Evolutionary conservation across 768 basidiomycete genomes (phyloP), one percentile per base, ranked within the genome.

Genomic region (Serpula lacrymans): DNA sequence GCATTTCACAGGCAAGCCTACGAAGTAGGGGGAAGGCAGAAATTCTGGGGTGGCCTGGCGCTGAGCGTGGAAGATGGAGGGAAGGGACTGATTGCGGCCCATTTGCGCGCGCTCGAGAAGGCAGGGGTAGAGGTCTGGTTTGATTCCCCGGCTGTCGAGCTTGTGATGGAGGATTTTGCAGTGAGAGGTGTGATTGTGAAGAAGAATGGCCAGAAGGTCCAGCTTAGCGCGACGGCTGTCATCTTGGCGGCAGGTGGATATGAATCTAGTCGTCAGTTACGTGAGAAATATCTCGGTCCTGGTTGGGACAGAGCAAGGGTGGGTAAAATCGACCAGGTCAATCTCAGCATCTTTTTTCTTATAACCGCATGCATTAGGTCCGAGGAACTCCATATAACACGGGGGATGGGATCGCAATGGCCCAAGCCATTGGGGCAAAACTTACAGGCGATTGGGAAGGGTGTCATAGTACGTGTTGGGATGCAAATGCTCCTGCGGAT

Each of bases 381-480:
- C 74, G 82, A 43, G 81, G 83, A 13, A 85, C 84, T 2, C 82
- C 83, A 5, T 81, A 79, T 54, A 84, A 85, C 46, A 72, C 68
- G n/a, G 81, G 83, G 13, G 84, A 85, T 48, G 78, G 80, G 1
- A 71, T 85, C 43, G 47, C 57, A 27, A 64, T 84, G 45, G 82
- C 80, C 2, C 50, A 61, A 18, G 56, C 60, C 6, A 42, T 76
- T 22, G 77, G 80, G 5, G 81, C 78, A 13, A 68, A 69, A 37
- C 62, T 78, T n/a, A 59, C 63, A 1, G 82, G 82, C n/a, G 80
- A 84, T 60, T 85, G 79, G 75, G 54, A 49, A 34, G 76, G 80
- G n/a, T 86, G 84, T 47, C 84, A 85, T 50, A 80, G 78, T 44
- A 83, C 82, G 4, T 75, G 74, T 51, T 84, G 83, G 83, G 84